phyloP scores from a whole-genome alignment of 2,329 filamentous ascomycete species.

The Laburnicola sp. region DNA sequence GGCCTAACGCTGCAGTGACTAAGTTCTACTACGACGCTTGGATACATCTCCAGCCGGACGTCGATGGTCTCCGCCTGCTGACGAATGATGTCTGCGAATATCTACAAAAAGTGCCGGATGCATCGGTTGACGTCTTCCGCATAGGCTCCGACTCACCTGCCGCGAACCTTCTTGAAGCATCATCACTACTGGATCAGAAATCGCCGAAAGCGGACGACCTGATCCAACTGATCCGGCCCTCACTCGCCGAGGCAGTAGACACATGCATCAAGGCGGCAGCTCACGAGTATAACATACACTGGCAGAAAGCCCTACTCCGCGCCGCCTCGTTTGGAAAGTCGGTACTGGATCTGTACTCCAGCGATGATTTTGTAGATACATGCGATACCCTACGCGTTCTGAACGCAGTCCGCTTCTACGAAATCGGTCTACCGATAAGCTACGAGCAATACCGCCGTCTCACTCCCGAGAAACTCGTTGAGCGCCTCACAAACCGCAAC shows the following conservation, averaged over 20 bases:
- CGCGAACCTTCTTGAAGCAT: slow-evolving; percentile 89
- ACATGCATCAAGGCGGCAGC: slow-evolving; percentile 91
- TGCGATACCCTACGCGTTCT: slow-evolving; percentile 90
- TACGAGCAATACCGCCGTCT: slow-evolving; percentile 93
- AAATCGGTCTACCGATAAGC: slow-evolving; percentile 84
- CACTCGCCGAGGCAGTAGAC: slow-evolving; percentile 89
- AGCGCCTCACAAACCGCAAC: slow-evolving; percentile 81
- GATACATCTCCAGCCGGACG: slow-evolving; percentile 84
- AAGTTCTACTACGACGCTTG: slow-evolving; percentile 88
- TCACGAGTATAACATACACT: slow-evolving; percentile 84
- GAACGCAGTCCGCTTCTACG: slow-evolving; percentile 89
- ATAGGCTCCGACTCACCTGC: slow-evolving; percentile 85
- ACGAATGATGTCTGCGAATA: slow-evolving; percentile 97
- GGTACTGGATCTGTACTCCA: slow-evolving; percentile 94
- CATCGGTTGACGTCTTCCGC: slow-evolving; percentile 86
- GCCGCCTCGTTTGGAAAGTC: slow-evolving; percentile 98
- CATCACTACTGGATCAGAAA: slow-evolving; percentile 86
- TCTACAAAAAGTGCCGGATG: slow-evolving; percentile 86
- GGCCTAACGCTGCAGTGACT: slow-evolving; percentile 74
- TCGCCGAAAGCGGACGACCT: slow-evolving; percentile 98
- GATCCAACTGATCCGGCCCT: slow-evolving; percentile 87
- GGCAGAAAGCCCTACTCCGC: slow-evolving; percentile 95
- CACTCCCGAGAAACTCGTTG: slow-evolving; percentile 84
- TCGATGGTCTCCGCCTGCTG: slow-evolving; percentile 85
- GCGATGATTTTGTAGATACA: slow-evolving; percentile 98